Percentiles rank a stretch among this genome's conserved stretches.
Conservation (phyloP, 2,329 filamentous ascomycete species). For the Fusarium chaquense region DNA sequence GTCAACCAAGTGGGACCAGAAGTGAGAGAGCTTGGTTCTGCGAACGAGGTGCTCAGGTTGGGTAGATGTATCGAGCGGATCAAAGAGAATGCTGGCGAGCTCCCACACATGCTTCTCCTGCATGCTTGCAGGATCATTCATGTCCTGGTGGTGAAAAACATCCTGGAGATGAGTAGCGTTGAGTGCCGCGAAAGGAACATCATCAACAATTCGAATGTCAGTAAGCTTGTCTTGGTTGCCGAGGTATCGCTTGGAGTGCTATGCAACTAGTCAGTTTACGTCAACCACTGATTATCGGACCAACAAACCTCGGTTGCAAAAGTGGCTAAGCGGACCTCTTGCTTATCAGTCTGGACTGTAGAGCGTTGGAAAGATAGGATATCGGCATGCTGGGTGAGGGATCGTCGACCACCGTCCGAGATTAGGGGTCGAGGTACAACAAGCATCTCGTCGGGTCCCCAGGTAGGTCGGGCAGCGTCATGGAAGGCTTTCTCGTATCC, state of each 20-base stretch:
- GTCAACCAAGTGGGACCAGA: slow-evolving; percentile 76
- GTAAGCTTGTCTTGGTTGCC: slow-evolving; percentile 67
- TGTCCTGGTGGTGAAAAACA: slow-evolving; percentile 57
- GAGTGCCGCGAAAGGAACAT: slow-evolving; percentile 70
- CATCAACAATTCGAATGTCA: slow-evolving; percentile 64
- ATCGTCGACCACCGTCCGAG: slow-evolving; percentile 56
- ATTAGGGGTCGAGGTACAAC: slow-evolving; percentile 64
- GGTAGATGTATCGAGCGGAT: slow-evolving; percentile 66
- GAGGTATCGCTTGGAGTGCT: slow-evolving; percentile 69
- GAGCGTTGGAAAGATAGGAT: slow-evolving; percentile 52
- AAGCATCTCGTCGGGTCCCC: slow-evolving; percentile 80
- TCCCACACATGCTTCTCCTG: slow-evolving; percentile 87
- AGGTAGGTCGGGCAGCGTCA: slow-evolving; percentile 80
- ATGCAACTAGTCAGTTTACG: slow-evolving; percentile 26
- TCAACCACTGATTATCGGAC: neutral
- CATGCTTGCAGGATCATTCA: slow-evolving; percentile 59
- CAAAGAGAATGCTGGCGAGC: slow-evolving; percentile 87
- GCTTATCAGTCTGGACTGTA: slow-evolving; percentile 71
- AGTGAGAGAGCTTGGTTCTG: slow-evolving; percentile 74
- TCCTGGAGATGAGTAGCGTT: slow-evolving; percentile 53
- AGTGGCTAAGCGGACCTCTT: slow-evolving; percentile 74
- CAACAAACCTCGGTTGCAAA: slow-evolving; percentile 66
- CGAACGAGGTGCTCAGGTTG: slow-evolving; percentile 57
- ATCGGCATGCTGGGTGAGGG: slow-evolving; percentile 44
- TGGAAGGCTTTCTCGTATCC: slow-evolving; percentile 76